Evolutionary conservation across 768 basidiomycete species (phyloP).

Genomic region (Tylopilus plumbeoviolaceoides): DNA sequence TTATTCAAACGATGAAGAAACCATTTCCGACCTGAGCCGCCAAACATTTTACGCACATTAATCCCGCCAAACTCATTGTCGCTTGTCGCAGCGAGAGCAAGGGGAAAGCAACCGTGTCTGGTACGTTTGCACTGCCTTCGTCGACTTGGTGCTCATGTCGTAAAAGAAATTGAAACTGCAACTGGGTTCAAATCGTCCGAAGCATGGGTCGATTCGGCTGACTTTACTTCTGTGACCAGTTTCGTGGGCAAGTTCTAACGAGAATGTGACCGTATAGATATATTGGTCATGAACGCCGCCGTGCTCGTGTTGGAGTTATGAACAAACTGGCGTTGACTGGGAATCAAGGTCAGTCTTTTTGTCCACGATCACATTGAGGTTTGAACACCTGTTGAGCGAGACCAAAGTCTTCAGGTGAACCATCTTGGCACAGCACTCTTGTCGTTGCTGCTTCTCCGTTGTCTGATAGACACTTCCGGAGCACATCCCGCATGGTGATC

Average conservation of each 20-base stretch:
- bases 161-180: constrained; percentile 18
- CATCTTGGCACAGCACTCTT: constrained; percentile 31
- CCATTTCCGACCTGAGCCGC: too few relatives aligned
- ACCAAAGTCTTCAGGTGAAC: constrained; percentile 34
- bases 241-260: constrained; percentile 9
- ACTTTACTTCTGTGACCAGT: constrained; percentile 13
- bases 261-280: constrained; percentile 12
- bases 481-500: constrained; percentile 20
- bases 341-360: constrained; percentile 35
- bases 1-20: too few relatives aligned
- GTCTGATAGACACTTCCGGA: constrained; percentile 23
- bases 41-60: constrained; percentile 31
- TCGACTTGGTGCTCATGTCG: too few relatives aligned
- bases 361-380: neutral
- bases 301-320: constrained; percentile 11
- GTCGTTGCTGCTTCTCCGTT: constrained; percentile 32
- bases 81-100: constrained; percentile 26
- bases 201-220: constrained; percentile 10
- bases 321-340: constrained; percentile 41
- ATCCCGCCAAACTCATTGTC: constrained; percentile 21
- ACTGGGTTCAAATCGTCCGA: constrained; percentile 24
- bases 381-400: neutral
- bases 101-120: constrained; percentile 17
- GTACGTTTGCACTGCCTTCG: constrained; percentile 11
- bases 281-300: constrained; percentile 45